Percentiles rank a stretch among this genome's conserved stretches.
Conservation (phyloP, 169 alveolate species). For the Babesia sp. region DNA sequence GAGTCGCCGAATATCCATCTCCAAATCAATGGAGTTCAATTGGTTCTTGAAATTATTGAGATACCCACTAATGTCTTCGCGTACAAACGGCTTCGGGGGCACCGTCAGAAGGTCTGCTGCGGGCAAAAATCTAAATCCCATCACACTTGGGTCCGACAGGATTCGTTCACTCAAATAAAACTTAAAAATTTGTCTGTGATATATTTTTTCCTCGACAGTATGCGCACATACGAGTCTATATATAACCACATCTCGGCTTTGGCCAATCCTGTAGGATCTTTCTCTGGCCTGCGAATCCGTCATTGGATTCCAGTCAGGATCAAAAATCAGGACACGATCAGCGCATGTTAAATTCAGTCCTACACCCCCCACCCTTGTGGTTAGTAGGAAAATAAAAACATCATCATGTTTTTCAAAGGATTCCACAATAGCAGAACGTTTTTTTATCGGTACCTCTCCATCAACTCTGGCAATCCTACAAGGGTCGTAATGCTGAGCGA, state of each 20-base stretch:
- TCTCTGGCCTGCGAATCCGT: constrained; percentile 96
- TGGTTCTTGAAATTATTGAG: neutral
- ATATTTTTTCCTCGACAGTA: constrained; percentile 96
- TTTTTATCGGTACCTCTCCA: constrained; percentile 93
- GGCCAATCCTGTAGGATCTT: constrained; percentile 97
- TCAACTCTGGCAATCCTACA: constrained; percentile 88
- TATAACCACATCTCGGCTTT: constrained; percentile 92
- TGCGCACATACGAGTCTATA: constrained; percentile 92
- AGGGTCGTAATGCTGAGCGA: constrained; percentile 58
- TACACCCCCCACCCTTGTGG: constrained; percentile 97
- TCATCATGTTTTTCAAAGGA: constrained; percentile 84
- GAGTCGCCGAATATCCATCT: constrained; percentile 14
- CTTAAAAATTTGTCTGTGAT: constrained; percentile 77
- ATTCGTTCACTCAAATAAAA: constrained; percentile 68
- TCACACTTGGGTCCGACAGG: constrained; percentile 62
- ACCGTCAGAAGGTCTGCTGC: constrained; percentile 20
- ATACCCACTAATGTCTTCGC: neutral
- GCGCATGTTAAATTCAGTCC: constrained; percentile 95
- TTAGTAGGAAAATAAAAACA: constrained; percentile 86
- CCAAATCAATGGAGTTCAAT: constrained; percentile 14
- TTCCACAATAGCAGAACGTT: constrained; percentile 86
- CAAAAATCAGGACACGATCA: constrained; percentile 92
- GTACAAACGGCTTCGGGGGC: constrained; percentile 31
- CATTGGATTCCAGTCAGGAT: constrained; percentile 98
- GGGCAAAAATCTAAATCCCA: constrained; percentile 21